Conservation (phyloP, 495 filamentous ascomycete species). For the Aspergillus cavernicola region DNA sequence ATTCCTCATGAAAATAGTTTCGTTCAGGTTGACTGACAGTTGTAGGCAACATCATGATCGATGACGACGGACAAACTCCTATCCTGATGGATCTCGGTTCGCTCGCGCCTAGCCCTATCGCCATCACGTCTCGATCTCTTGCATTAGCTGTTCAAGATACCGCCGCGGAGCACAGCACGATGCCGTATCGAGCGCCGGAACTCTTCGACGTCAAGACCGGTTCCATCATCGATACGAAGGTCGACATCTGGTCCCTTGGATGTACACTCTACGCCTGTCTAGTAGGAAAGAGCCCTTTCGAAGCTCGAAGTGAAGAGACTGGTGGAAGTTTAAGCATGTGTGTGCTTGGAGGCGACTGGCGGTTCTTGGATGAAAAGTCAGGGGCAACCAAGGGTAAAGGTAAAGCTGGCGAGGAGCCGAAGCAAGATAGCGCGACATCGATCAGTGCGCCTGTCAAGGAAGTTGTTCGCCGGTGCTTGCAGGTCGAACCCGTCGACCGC, state of each 20-base stretch:
- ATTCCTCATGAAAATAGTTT: not conserved
- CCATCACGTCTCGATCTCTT: slow-evolving; percentile 89
- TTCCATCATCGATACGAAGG: slow-evolving; percentile 88
- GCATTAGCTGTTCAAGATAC: slow-evolving; percentile 90
- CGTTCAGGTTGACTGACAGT: slow-evolving; percentile 8
- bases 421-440: slow-evolving; percentile 25
- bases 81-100: slow-evolving; percentile 99
- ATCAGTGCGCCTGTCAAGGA: slow-evolving; percentile 79
- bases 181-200: slow-evolving; percentile 97
- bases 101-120: slow-evolving; percentile 78
- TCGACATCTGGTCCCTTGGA: slow-evolving; percentile 96
- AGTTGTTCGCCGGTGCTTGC: slow-evolving; percentile 81
- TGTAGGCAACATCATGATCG: slow-evolving; percentile 93
- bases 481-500: slow-evolving; percentile 86
- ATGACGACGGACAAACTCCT: slow-evolving; percentile 76
- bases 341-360: slow-evolving; percentile 86
- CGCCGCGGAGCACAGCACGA: slow-evolving; percentile 93
- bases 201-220: slow-evolving; percentile 98
- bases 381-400: slow-evolving; percentile 54
- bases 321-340: slow-evolving; percentile 90
- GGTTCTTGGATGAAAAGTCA: slow-evolving; percentile 80
- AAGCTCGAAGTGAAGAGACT: slow-evolving; percentile 91
- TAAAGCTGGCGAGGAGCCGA: slow-evolving; percentile 33
- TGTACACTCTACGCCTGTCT: slow-evolving; percentile 96
- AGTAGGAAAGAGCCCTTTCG: slow-evolving; percentile 93